Evolutionary conservation across 2,329 filamentous ascomycete genomes (phyloP).

Genomic region (Sporothrix pseudoabietina): DNA sequence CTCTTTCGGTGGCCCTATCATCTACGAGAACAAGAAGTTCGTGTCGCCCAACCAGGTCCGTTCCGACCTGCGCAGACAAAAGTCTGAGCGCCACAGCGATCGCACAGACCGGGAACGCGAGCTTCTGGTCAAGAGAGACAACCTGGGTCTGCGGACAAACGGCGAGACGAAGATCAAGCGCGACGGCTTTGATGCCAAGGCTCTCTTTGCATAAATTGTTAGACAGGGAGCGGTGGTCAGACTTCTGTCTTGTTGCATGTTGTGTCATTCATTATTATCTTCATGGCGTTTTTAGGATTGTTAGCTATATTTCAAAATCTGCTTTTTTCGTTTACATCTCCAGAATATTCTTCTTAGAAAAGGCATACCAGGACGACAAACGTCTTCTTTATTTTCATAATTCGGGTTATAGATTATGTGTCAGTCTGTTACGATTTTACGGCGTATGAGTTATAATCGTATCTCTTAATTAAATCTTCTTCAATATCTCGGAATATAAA

Average conservation of each 20-base stretch:
- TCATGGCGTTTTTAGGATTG: slow-evolving; percentile 14
- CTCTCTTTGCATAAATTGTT: slow-evolving; percentile 67
- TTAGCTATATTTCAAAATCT: neutral
- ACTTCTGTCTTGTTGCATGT: neutral
- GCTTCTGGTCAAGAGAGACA: slow-evolving; percentile 70
- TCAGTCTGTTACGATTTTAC: neutral
- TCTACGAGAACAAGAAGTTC: slow-evolving; percentile 98
- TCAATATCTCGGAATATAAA: neutral
- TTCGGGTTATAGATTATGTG: neutral
- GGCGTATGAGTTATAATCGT: too few species aligned
- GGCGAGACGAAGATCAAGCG: slow-evolving; percentile 64
- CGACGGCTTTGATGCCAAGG: slow-evolving; percentile 73
- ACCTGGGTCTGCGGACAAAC: slow-evolving; percentile 71
- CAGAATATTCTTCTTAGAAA: neutral
- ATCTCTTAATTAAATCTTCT: neutral
- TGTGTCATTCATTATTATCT: neutral
- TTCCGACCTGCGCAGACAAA: slow-evolving; percentile 73
- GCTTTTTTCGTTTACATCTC: neutral
- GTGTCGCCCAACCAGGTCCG: slow-evolving; percentile 94
- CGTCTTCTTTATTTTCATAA: neutral
- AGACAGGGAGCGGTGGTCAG: neutral
- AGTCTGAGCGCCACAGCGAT: slow-evolving; percentile 75
- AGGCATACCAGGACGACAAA: neutral
- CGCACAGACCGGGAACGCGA: slow-evolving; percentile 75
- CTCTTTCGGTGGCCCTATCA: slow-evolving; percentile 91